phyloP scores from a whole-genome alignment of 495 filamentous ascomycete species.

The Hypoxylon cercidicola region DNA sequence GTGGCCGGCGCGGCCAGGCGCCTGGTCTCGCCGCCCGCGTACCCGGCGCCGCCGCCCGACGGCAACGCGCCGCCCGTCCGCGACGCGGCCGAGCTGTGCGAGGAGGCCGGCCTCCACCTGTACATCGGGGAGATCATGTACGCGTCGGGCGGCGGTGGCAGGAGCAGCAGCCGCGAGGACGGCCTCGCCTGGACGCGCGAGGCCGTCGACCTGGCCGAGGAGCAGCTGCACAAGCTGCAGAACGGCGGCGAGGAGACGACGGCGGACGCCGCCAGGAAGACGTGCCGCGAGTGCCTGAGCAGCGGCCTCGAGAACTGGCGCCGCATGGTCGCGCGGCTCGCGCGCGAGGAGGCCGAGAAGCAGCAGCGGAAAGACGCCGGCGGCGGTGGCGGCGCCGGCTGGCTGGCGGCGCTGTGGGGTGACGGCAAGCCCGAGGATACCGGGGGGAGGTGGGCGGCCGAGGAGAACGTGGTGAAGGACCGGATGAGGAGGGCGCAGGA shows the following conservation, averaged over 20 bases:
- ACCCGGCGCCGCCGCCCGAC: conserved; percentile 71
- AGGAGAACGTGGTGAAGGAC: conserved; percentile 63
- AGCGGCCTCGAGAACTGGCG: conserved; percentile 80
- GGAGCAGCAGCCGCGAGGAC: conserved; percentile 58
- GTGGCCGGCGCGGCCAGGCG: conserved; percentile 56
- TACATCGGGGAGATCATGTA: conserved; percentile 96
- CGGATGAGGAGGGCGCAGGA: conserved; percentile 54
- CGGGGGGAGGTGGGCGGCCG: conserved; percentile 59
- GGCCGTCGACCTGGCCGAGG: conserved; percentile 72
- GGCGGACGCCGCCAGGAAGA: conserved; percentile 51
- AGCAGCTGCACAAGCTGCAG: conserved; percentile 56
- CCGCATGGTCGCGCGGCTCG: conserved; percentile 71
- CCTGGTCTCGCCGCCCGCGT: conserved; percentile 64
- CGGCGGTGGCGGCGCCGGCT: conserved; percentile 9
- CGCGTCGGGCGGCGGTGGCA: conserved; percentile 54
- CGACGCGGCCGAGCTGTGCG: conserved; percentile 71
- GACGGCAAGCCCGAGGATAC: conserved; percentile 39
- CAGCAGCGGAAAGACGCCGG: conserved; percentile 46
- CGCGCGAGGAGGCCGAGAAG: conserved; percentile 62
- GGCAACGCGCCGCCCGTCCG: conserved; percentile 73
- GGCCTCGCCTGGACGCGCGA: conserved; percentile 88
- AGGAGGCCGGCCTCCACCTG: conserved; percentile 84
- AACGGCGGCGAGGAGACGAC: conserved; percentile 14
- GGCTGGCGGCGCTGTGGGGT: conserved; percentile 57
- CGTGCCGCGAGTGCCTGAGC: conserved; percentile 76